Evolutionary conservation across 2,329 filamentous ascomycete genomes (phyloP).

Genomic region (Cladosporium velox): DNA sequence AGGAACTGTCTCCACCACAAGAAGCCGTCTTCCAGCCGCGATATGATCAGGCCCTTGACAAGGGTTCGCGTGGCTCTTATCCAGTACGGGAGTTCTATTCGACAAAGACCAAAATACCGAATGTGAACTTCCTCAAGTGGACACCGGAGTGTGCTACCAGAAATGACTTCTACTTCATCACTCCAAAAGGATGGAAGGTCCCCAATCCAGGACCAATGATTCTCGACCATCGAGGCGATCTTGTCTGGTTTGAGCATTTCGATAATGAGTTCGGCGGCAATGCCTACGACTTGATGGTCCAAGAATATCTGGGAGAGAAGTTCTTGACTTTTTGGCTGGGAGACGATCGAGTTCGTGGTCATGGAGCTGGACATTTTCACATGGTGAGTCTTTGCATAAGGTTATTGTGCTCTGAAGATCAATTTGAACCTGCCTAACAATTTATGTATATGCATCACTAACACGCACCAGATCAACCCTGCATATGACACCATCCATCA

Average conservation of each 20-base stretch:
- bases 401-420: not conserved
- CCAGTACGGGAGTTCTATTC: constrained; percentile 32
- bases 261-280: constrained; percentile 37
- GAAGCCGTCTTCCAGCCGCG: constrained; percentile 11
- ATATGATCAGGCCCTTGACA: constrained; percentile 26
- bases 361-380: constrained; percentile 38
- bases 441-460: not conserved
- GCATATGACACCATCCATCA: constrained; percentile 45
- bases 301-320: constrained; percentile 38
- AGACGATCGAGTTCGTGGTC: constrained; percentile 40
- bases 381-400: constrained; percentile 29
- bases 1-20: constrained; percentile 4
- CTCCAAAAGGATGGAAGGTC: constrained; percentile 36
- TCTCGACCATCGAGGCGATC: constrained; percentile 33
- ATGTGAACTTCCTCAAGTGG: constrained; percentile 35
- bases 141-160: constrained; percentile 28
- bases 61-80: constrained; percentile 35
- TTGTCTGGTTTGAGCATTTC: constrained; percentile 37
- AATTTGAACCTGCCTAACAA: not conserved
- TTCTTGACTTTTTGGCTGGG: constrained; percentile 45
- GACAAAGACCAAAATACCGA: constrained; percentile 29
- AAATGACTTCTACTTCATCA: constrained; percentile 37
- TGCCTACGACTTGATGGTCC: constrained; percentile 40
- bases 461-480: constrained; percentile 34
- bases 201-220: constrained; percentile 37